A percentile compares a stretch with the other conserved stretches of the same genome.
phyloP scores from a whole-genome alignment of 192 early-diverging fungal genomes.

The Pilobolus umbonatus region DNA sequence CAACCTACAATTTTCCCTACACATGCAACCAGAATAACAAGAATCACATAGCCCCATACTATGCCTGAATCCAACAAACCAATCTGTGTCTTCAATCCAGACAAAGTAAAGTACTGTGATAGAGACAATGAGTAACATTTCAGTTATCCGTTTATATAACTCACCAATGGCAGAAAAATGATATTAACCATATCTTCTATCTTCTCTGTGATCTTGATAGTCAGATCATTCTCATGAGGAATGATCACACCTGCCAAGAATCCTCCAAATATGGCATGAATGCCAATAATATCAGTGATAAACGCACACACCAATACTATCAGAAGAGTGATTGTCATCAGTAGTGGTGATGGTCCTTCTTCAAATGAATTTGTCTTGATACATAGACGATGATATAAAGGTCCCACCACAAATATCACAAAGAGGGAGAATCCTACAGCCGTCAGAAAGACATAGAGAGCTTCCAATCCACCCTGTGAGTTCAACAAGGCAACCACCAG shows the following conservation, averaged over 20 bases:
- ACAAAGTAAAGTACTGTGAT: conserved; percentile 81
- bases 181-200: conserved; percentile 88
- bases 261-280: conserved; percentile 93
- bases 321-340: conserved; percentile 71
- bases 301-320: conserved; percentile 69
- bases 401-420: conserved; percentile 62
- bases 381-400: conserved; percentile 52
- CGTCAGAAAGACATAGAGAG: conserved; percentile 79
- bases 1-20: conserved; percentile 87
- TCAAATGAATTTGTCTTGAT: conserved; percentile 45
- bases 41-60: conserved; percentile 73
- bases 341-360: conserved; percentile 49
- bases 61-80: conserved; percentile 62
- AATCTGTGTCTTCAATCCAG: conserved; percentile 87
- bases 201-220: conserved; percentile 84
- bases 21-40: conserved; percentile 74
- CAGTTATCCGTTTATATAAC: neutral
- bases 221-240: conserved; percentile 85
- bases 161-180: conserved; percentile 80
- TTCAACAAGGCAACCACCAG: conserved; percentile 86
- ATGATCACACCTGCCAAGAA: conserved; percentile 84
- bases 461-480: conserved; percentile 60
- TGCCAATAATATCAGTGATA: conserved; percentile 74
- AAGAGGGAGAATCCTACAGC: conserved; percentile 67
- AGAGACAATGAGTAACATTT: neutral